These are phyloP conservation scores for Geotrichum cucujoidarum DNA, from an alignment of 1,139 yeast genomes.

Conservation along the genomic window DNA sequence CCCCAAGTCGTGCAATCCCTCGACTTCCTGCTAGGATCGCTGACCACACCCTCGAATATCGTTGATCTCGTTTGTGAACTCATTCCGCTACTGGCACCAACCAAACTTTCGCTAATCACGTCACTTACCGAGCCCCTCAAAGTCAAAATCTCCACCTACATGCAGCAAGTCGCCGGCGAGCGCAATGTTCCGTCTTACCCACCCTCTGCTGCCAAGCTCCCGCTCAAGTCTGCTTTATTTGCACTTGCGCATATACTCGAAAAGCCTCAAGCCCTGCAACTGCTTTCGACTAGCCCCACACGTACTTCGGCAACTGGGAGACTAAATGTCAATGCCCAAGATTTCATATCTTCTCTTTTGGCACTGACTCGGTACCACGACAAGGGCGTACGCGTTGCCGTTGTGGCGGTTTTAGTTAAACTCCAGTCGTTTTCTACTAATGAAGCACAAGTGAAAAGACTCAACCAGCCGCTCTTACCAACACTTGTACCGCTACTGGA, in stretches of 20 bases:
- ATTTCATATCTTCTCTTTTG: constrained; percentile 27
- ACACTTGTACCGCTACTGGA: constrained; percentile 35
- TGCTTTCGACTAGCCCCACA: constrained; percentile 16
- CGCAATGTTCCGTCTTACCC: constrained; percentile 4
- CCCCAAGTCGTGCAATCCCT: constrained; percentile 27
- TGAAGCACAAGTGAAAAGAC: constrained; percentile 24
- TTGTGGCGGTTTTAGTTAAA: constrained; percentile 33
- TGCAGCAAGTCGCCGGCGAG: constrained; percentile 7
- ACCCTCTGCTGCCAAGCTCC: constrained; percentile 3
- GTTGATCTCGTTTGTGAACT: constrained; percentile 27
- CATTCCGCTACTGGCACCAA: constrained; percentile 28
- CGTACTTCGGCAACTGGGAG: constrained; percentile 18
- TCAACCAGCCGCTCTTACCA: constrained; percentile 34
- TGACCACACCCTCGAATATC: constrained; percentile 20
- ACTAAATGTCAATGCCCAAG: constrained; percentile 18
- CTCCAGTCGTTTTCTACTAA: constrained; percentile 27
- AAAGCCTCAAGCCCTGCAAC: constrained; percentile 20
- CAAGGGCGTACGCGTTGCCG: constrained; percentile 32
- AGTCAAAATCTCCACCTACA: constrained; percentile 21
- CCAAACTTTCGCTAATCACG: constrained; percentile 20
- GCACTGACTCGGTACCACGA: constrained; percentile 29
- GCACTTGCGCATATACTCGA: constrained; percentile 32
- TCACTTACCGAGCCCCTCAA: constrained; percentile 22
- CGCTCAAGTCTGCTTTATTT: constrained; percentile 29
- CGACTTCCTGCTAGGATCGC: constrained; percentile 22